phyloP scores from a whole-genome alignment of 129 eudicot species.

The Flaveria linearis region DNA sequence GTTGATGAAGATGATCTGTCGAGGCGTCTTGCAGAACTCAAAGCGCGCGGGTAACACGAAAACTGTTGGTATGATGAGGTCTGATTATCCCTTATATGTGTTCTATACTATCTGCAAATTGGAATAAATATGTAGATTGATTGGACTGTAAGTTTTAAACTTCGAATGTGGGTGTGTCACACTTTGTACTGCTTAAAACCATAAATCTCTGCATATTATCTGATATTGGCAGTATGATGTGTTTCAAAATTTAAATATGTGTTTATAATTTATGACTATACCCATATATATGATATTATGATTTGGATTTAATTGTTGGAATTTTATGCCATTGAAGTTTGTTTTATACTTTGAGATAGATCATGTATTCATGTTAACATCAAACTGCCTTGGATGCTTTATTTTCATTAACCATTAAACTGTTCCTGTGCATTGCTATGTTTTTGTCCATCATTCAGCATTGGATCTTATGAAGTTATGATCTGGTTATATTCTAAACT shows the following conservation, averaged over 20 bases:
- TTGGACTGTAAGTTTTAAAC: neutral
- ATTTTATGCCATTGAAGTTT: neutral
- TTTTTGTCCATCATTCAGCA: neutral
- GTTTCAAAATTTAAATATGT: too few relatives aligned
- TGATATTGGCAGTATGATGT: too few relatives aligned
- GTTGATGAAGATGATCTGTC: slow-evolving; percentile 25
- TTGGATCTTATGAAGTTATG: too few relatives aligned
- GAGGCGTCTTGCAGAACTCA: slow-evolving; percentile 13
- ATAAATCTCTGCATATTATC: too few relatives aligned
- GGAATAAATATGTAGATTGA: slow-evolving; percentile 14
- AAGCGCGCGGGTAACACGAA: slow-evolving; percentile 12
- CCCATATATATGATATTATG: too few relatives aligned
- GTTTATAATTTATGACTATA: too few relatives aligned
- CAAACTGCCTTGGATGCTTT: neutral
- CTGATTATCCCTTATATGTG: neutral
- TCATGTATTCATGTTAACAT: neutral
- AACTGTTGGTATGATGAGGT: neutral
- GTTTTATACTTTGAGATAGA: neutral
- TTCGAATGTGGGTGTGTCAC: neutral
- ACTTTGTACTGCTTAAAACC: too few relatives aligned
- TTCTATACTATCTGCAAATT: slow-evolving; percentile 3
- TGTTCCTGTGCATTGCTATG: neutral
- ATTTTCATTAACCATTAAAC: too few relatives aligned
- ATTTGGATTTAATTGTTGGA: too few relatives aligned
- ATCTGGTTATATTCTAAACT: too few relatives aligned